These are phyloP conservation scores for Nemania bipapillata DNA, from an alignment of 2,329 filamentous ascomycete genomes.

Conservation along the genomic window DNA sequence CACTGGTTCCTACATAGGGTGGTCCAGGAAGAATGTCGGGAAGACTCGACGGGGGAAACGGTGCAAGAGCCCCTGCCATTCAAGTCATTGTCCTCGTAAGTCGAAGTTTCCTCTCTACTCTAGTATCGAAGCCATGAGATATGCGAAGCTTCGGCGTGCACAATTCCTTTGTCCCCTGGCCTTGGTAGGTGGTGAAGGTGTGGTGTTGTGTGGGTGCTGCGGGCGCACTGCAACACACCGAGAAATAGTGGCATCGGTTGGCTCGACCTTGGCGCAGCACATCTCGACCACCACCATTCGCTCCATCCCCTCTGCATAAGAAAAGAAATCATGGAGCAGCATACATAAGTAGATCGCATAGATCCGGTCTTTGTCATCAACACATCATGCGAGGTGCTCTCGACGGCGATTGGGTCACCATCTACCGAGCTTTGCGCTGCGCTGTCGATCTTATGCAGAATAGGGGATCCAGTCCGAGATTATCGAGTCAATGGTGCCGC, in stretches of 20 bases:
- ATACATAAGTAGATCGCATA: constrained; percentile 7
- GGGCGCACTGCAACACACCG: constrained; percentile 31
- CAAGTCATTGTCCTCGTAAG: constrained; percentile 81
- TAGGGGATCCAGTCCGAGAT: constrained; percentile 12
- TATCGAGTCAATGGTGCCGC: constrained; percentile 25
- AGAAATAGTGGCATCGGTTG: constrained; percentile 26
- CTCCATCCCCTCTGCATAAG: constrained; percentile 29
- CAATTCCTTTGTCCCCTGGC: constrained; percentile 32
- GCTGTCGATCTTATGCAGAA: constrained; percentile 32
- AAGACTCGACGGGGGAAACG: constrained; percentile 38
- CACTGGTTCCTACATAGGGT: constrained; percentile 6
- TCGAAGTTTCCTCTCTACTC: constrained; percentile 43
- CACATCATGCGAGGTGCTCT: constrained; percentile 15
- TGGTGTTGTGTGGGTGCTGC: constrained; percentile 26
- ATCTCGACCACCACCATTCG: constrained; percentile 33
- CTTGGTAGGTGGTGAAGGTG: constrained; percentile 12
- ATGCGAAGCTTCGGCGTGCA: constrained; percentile 2
- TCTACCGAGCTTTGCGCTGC: constrained; percentile 22
- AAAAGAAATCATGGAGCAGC: constrained; percentile 32
- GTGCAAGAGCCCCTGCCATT: constrained; percentile 61
- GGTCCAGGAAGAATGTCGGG: constrained; percentile 28
- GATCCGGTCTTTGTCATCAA: constrained; percentile 10
- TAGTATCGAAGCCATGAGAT: not conserved
- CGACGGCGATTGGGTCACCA: constrained; percentile 19
- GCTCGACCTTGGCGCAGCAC: constrained; percentile 20